Conservation (phyloP, 2,329 filamentous ascomycete species). For the Xylariales sp. region DNA sequence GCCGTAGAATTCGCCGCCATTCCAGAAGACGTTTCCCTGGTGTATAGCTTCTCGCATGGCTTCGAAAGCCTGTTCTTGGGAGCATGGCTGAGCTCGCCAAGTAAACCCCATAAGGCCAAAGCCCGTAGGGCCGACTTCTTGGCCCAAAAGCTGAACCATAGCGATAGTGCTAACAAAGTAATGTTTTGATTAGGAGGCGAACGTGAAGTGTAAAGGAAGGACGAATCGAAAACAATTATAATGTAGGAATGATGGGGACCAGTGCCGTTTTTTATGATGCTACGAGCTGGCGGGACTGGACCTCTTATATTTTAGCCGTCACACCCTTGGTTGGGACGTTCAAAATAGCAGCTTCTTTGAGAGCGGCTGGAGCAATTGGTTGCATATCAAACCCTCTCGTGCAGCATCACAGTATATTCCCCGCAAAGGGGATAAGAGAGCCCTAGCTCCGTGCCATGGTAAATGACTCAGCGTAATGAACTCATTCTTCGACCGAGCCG, state of each 20-base stretch:
- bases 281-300: neutral
- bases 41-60: constrained; percentile 61
- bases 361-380: neutral
- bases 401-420: neutral
- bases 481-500: neutral
- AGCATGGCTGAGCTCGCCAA: constrained; percentile 45
- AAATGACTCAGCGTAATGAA: neutral
- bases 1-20: constrained; percentile 68
- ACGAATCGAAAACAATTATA: neutral
- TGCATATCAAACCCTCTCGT: neutral
- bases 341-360: neutral
- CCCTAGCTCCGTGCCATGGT: constrained; percentile 12
- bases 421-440: constrained; percentile 5
- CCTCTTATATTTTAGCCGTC: constrained; percentile 33
- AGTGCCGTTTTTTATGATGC: neutral
- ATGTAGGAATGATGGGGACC: neutral
- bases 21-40: constrained; percentile 59
- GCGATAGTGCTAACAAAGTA: constrained; percentile 13
- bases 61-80: constrained; percentile 57
- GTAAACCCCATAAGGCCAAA: constrained; percentile 50
- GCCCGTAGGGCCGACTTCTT: constrained; percentile 44
- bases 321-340: constrained; percentile 2
- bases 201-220: neutral
- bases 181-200: neutral
- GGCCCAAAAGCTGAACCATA: constrained; percentile 47